These are phyloP conservation scores for Pachyrhizus erosus DNA, from an alignment of 306 rosid genomes.

Conservation along the genomic window DNA sequence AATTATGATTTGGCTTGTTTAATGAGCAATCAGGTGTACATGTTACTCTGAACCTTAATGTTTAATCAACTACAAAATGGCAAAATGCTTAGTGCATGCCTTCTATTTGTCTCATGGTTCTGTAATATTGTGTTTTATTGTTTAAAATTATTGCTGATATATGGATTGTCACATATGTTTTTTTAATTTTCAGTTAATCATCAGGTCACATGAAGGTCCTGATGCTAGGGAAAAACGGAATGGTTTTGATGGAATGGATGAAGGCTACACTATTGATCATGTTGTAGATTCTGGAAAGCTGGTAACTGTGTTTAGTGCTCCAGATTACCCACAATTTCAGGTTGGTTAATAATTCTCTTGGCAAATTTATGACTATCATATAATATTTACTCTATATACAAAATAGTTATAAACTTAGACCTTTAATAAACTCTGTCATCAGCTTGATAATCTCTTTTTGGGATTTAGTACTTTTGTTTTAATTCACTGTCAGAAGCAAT, in stretches of 20 bases:
- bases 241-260: slow-evolving; percentile 78
- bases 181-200: slow-evolving; percentile 65
- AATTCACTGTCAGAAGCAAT: neutral
- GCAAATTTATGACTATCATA: neutral
- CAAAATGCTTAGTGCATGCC: slow-evolving; percentile 25
- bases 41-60: slow-evolving; percentile 19
- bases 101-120: slow-evolving; percentile 9
- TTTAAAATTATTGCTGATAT: slow-evolving; percentile 38
- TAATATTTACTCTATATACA: neutral
- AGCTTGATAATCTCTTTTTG: neutral
- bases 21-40: slow-evolving; percentile 1
- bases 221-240: slow-evolving; percentile 94
- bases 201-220: slow-evolving; percentile 97
- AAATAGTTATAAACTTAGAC: neutral
- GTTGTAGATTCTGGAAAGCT: slow-evolving; percentile 88
- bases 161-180: slow-evolving; percentile 38
- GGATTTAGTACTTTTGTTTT: neutral
- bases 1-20: slow-evolving; percentile 26
- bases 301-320: slow-evolving; percentile 89
- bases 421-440: neutral
- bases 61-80: slow-evolving; percentile 26
- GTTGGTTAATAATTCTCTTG: slow-evolving; percentile 43
- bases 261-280: slow-evolving; percentile 92
- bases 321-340: slow-evolving; percentile 98
- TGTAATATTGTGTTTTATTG: neutral